phyloP scores from a whole-genome alignment of 495 filamentous ascomycete species.

The Penicillium arizonense region DNA sequence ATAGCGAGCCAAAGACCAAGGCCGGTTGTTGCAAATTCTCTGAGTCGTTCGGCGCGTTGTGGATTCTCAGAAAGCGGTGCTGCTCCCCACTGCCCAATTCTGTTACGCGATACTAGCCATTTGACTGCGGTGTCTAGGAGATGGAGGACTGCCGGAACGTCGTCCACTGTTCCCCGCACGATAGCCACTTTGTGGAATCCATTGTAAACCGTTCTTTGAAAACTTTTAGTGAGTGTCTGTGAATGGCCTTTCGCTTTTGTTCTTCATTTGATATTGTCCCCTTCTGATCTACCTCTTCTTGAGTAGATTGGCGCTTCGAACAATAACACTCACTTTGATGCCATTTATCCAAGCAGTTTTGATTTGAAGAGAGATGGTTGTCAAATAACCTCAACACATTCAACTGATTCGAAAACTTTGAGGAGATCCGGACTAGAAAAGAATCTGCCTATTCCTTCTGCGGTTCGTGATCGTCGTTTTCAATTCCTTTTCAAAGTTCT shows the following conservation, averaged over 20 bases:
- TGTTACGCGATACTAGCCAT: constrained; percentile 12
- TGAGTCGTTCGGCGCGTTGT: constrained; percentile 7
- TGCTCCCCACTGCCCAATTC: constrained; percentile 16
- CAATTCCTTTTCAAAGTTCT: too few relatives aligned
- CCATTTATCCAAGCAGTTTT: constrained; percentile 9
- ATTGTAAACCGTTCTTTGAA: constrained; percentile 1
- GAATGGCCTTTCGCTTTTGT: neutral
- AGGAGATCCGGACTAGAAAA: neutral
- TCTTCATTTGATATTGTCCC: neutral
- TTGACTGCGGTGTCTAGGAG: constrained; percentile 12
- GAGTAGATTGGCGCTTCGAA: neutral
- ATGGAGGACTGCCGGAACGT: constrained; percentile 7
- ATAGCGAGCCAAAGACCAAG: constrained; percentile 14
- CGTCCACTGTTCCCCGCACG: constrained; percentile 12
- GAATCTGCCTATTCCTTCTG: too few relatives aligned
- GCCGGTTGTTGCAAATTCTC: constrained; percentile 15
- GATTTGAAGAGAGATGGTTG: neutral
- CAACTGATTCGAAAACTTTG: neutral
- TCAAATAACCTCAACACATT: neutral
- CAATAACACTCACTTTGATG: constrained; percentile 9
- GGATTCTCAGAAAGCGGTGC: constrained; percentile 12
- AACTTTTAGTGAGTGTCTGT: neutral
- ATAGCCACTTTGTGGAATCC: constrained; percentile 1
- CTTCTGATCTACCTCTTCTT: neutral
- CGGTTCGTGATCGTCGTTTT: too few relatives aligned